phyloP scores from a whole-genome alignment of 257 asterid species.

The Thymus quinquecostatus region DNA sequence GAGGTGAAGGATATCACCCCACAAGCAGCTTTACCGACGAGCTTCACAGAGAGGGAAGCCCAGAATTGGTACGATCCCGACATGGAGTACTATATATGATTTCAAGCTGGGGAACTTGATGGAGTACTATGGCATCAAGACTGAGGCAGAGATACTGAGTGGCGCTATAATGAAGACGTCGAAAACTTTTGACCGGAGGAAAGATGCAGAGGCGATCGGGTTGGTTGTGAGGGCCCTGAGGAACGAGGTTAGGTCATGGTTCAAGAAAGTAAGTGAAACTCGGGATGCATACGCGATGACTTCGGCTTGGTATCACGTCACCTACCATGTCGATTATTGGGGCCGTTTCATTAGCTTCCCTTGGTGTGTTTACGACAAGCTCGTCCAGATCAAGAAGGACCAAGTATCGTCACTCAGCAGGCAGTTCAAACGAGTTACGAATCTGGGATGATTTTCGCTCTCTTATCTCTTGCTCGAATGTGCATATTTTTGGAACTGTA shows the following conservation, averaged over 20 bases:
- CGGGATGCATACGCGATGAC: conserved; percentile 69
- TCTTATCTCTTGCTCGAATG: background rate
- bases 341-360: conserved; percentile 86
- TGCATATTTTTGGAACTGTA: background rate
- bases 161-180: conserved; percentile 75
- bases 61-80: conserved; percentile 57
- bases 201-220: conserved; percentile 75
- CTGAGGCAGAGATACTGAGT: conserved; percentile 83
- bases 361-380: conserved; percentile 80
- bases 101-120: conserved; percentile 80
- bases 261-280: conserved; percentile 52
- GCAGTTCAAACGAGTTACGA: conserved; percentile 29
- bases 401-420: conserved; percentile 29
- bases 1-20: conserved; percentile 66
- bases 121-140: conserved; percentile 82
- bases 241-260: conserved; percentile 75
- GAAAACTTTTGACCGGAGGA: conserved; percentile 72
- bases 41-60: conserved; percentile 69
- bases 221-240: conserved; percentile 70
- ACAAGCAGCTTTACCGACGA: conserved; percentile 27
- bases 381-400: conserved; percentile 65
- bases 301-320: conserved; percentile 89
- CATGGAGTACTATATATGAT: conserved; percentile 69
- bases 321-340: conserved; percentile 68
- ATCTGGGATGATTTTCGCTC: conserved; percentile 28